Percentiles rank a stretch among this genome's conserved stretches.
These are phyloP conservation scores for Cylindrodendrum hubeiense DNA, from an alignment of 2,329 filamentous ascomycete genomes.

Conservation along the genomic window DNA sequence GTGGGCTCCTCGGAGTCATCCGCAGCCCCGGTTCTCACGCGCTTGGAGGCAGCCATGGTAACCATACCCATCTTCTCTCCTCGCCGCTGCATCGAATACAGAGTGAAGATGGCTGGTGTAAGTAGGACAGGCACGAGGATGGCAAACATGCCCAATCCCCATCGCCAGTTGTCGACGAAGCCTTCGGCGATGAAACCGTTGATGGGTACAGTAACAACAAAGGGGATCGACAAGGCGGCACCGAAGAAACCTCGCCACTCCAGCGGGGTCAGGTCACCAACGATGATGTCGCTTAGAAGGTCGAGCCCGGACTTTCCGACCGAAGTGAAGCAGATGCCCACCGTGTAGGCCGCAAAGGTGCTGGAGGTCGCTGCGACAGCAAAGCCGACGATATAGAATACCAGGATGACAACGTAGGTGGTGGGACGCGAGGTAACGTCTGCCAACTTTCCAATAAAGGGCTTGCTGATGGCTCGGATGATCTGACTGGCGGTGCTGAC, in stretches of 20 bases:
- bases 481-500: constrained; percentile 50
- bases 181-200: constrained; percentile 57
- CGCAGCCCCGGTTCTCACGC: constrained; percentile 25
- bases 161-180: constrained; percentile 65
- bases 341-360: constrained; percentile 49
- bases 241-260: constrained; percentile 54
- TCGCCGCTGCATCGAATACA: constrained; percentile 69
- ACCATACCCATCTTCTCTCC: constrained; percentile 65
- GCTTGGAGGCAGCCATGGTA: constrained; percentile 47
- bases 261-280: constrained; percentile 51
- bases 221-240: constrained; percentile 42
- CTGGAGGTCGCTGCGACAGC: constrained; percentile 48
- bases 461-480: constrained; percentile 54
- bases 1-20: constrained; percentile 20
- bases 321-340: constrained; percentile 53
- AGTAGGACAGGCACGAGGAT: constrained; percentile 71
- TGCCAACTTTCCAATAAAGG: constrained; percentile 53
- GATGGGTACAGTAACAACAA: constrained; percentile 54
- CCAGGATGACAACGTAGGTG: constrained; percentile 54
- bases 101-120: constrained; percentile 66
- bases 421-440: constrained; percentile 54
- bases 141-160: constrained; percentile 73
- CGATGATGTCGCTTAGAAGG: constrained; percentile 52
- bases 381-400: constrained; percentile 53
- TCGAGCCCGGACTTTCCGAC: constrained; percentile 54